These are phyloP conservation scores for Cryptosporidium ubiquitum DNA, from an alignment of 169 alveolate genomes.

Conservation along the genomic window DNA sequence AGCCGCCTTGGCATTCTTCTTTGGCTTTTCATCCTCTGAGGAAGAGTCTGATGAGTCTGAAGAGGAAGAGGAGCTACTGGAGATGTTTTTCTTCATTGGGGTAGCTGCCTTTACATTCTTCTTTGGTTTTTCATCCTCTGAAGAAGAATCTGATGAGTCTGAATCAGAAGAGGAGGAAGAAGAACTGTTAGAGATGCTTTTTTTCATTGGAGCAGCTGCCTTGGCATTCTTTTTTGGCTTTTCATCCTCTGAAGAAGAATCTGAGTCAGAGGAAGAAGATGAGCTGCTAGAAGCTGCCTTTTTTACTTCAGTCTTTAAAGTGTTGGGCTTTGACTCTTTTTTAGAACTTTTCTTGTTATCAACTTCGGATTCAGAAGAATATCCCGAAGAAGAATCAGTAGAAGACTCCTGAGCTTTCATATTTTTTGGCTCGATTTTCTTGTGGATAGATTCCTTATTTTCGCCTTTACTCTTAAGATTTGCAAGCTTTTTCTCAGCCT, in stretches of 20 bases:
- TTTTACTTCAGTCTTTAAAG: background rate
- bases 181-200: background rate
- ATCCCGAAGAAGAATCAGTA: conserved; percentile 18
- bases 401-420: background rate
- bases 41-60: conserved; percentile 26
- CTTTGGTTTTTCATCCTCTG: conserved; percentile 18
- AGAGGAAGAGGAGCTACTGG: background rate
- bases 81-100: conserved; percentile 5
- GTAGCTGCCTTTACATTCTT: background rate
- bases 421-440: background rate
- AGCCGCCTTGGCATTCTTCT: background rate
- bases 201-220: background rate
- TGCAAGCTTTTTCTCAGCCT: conserved; percentile 30
- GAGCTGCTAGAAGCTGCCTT: conserved; percentile 17
- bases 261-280: background rate
- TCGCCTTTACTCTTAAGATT: background rate
- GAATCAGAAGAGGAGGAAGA: background rate
- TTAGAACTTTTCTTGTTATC: background rate
- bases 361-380: conserved; percentile 23
- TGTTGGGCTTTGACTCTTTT: background rate
- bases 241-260: conserved; percentile 29
- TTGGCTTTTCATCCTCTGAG: background rate
- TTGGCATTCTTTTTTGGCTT: background rate
- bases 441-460: background rate
- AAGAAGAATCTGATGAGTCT: conserved; percentile 36